Percentiles rank a stretch among this genome's conserved stretches.
phyloP scores from a whole-genome alignment of 768 basidiomycete species.

The Clitopilus passeckerianus region DNA sequence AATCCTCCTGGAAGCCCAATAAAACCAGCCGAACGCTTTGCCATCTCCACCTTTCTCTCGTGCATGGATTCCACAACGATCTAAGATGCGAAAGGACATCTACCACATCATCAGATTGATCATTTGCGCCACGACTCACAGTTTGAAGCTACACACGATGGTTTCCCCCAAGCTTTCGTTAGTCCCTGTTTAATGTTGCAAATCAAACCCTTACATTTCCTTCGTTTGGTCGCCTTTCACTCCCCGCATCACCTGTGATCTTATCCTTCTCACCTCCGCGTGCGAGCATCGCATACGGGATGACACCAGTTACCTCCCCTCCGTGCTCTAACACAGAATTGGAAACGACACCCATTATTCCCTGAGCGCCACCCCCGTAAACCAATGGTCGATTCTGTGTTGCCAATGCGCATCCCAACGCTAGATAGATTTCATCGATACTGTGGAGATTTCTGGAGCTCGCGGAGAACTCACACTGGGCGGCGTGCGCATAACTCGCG shows the following conservation, averaged over 20 bases:
- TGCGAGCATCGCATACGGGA: constrained; percentile 71
- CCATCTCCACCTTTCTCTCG: constrained; percentile 90
- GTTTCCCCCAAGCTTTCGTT: constrained; percentile 7
- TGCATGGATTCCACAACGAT: constrained; percentile 81
- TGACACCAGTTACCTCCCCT: constrained; percentile 72
- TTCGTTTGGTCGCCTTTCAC: constrained; percentile 17
- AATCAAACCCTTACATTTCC: constrained; percentile 13
- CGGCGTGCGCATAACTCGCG: constrained; percentile 61
- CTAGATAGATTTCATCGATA: constrained; percentile 27
- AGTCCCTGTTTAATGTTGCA: background rate
- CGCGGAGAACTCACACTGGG: constrained; percentile 49
- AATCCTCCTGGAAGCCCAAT: constrained; percentile 90
- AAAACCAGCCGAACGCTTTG: constrained; percentile 73
- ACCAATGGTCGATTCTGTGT: constrained; percentile 57
- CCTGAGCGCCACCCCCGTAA: constrained; percentile 82
- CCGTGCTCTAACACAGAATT: constrained; percentile 57
- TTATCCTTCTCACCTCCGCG: constrained; percentile 62
- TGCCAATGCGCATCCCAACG: constrained; percentile 72
- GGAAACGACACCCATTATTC: constrained; percentile 86
- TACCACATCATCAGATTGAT: background rate
- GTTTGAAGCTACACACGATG: background rate
- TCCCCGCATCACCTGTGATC: constrained; percentile 18
- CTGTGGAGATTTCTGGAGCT: background rate
- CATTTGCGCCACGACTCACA: constrained; percentile 2
- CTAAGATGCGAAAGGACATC: constrained; percentile 21